phyloP scores from a whole-genome alignment of 1,284 basidiomycete genomes.

The Phenoliferia sp. region DNA sequence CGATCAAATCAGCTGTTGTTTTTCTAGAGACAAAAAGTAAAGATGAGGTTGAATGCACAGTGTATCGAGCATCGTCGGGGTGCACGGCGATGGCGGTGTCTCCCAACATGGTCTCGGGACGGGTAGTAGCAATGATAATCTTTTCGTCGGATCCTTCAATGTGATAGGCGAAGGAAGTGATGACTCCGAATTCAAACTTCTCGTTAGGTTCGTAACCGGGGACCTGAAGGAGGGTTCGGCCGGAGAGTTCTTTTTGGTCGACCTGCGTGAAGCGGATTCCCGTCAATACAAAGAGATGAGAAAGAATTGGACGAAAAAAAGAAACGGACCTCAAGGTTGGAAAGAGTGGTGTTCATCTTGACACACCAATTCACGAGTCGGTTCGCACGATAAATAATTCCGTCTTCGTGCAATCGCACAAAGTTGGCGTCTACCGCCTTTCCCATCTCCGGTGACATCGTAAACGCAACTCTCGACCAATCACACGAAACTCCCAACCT shows the following conservation, averaged over 20 bases:
- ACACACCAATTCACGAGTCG: conserved; percentile 99
- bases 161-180: conserved; percentile 91
- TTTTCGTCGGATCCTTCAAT: conserved; percentile 78
- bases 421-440: conserved; percentile 90
- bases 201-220: conserved; percentile 93
- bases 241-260: conserved; percentile 87
- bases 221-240: conserved; percentile 80
- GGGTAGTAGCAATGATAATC: conserved; percentile 92
- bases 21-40: neutral
- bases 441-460: conserved; percentile 82
- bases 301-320: neutral
- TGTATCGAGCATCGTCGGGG: conserved; percentile 90
- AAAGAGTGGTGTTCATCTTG: conserved; percentile 89
- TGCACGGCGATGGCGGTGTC: conserved; percentile 98
- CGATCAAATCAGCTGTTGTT: neutral
- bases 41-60: conserved; percentile 37
- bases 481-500: conserved; percentile 91
- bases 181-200: conserved; percentile 94
- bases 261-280: conserved; percentile 53
- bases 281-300: neutral
- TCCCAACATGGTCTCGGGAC: conserved; percentile 98
- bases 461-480: conserved; percentile 90
- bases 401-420: conserved; percentile 85
- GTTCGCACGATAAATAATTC: conserved; percentile 92
- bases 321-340: conserved; percentile 74